Conservation (phyloP, 495 filamentous ascomycete genomes). For the Xylaria venustula region DNA sequence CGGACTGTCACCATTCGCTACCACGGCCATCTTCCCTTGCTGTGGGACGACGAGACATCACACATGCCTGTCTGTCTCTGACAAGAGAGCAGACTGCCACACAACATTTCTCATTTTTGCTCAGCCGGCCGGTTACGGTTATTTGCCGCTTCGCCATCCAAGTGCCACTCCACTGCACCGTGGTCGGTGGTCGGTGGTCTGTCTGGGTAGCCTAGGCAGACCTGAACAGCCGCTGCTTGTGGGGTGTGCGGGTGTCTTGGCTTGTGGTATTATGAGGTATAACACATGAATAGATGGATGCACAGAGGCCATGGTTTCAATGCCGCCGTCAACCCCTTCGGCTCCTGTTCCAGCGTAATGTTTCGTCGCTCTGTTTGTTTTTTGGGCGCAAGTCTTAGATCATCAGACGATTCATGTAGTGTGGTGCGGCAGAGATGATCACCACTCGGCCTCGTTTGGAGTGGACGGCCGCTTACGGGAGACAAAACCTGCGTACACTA, state of each 20-base stretch:
- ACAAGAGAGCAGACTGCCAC: too few relatives aligned
- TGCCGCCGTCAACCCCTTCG: background rate
- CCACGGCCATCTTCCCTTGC: background rate
- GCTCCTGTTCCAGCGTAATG: background rate
- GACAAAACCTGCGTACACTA: background rate
- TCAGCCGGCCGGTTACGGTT: too few relatives aligned
- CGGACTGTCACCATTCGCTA: background rate
- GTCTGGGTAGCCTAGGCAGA: too few relatives aligned
- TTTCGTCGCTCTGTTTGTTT: background rate
- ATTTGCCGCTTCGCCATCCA: background rate
- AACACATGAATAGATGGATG: slow-evolving; percentile 3
- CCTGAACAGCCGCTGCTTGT: background rate
- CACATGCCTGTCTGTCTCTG: background rate
- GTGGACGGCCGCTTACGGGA: background rate
- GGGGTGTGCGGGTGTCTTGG: slow-evolving; percentile 2
- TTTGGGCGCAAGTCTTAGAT: background rate
- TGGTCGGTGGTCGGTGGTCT: too few relatives aligned
- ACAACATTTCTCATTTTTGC: too few relatives aligned
- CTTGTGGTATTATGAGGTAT: background rate
- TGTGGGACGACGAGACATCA: background rate
- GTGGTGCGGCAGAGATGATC: background rate
- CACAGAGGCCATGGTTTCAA: background rate
- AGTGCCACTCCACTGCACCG: background rate
- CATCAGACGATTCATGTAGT: background rate
- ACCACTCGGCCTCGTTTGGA: background rate